Percentiles rank a stretch among this genome's conserved stretches.
Evolutionary conservation across 2,329 filamentous ascomycete genomes (phyloP).

Genomic region (Verticillium longisporum): DNA sequence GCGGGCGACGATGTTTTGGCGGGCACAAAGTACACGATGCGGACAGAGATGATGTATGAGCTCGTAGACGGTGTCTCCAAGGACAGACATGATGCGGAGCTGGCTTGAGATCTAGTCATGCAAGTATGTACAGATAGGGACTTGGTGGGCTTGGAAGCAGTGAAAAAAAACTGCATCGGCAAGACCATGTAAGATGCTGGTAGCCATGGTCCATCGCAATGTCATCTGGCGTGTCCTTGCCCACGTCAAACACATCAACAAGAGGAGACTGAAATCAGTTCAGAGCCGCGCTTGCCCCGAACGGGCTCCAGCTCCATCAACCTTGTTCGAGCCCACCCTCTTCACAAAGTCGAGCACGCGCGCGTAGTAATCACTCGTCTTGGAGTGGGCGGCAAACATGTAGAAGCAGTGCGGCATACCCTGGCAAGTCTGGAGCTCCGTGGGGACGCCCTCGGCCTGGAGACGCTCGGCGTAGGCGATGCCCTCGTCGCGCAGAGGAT

Average conservation of each 20-base stretch:
- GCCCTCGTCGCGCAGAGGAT: constrained; percentile 29
- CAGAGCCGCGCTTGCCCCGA: constrained; percentile 1
- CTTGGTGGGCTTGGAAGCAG: no score
- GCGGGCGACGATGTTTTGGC: constrained; percentile 43
- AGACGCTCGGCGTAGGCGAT: constrained; percentile 29
- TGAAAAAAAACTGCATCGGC: no score
- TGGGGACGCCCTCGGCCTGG: constrained; percentile 20
- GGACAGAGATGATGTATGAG: constrained; percentile 46
- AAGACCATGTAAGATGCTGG: no score
- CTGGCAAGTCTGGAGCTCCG: constrained; percentile 22
- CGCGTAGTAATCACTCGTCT: constrained; percentile 13
- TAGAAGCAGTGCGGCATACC: constrained; percentile 29
- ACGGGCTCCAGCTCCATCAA: neutral
- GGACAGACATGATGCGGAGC: neutral
- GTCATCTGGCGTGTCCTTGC: neutral
- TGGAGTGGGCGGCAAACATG: constrained; percentile 9
- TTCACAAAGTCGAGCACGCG: constrained; percentile 11
- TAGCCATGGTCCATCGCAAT: no score
- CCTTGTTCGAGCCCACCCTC: neutral
- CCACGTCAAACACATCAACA: neutral
- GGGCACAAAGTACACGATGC: constrained; percentile 50
- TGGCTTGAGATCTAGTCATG: neutral
- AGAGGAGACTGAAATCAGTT: neutral
- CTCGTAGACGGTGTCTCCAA: neutral
- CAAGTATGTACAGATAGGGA: neutral